A percentile compares a stretch with the other conserved stretches of the same genome.
phyloP scores from a whole-genome alignment of 2,329 filamentous ascomycete species.

The Chrysoporthe deuterocubensis region DNA sequence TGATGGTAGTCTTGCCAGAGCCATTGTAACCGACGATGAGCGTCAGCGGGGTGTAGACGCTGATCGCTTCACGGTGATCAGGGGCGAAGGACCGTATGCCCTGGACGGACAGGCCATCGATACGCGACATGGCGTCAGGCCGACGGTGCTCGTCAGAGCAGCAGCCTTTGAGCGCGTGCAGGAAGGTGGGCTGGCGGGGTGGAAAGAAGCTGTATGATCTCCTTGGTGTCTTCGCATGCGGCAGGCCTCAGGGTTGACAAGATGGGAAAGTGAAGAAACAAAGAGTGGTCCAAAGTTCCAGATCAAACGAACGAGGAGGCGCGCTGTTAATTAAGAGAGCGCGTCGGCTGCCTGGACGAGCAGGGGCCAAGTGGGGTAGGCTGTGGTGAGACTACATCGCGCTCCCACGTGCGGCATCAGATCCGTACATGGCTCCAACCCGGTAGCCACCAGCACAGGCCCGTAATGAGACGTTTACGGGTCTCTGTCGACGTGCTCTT shows the following conservation, averaged over 20 bases:
- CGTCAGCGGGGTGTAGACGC: constrained; percentile 86
- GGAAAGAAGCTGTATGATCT: not conserved
- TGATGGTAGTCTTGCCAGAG: constrained; percentile 98
- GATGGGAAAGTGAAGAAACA: not conserved
- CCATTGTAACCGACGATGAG: constrained; percentile 97
- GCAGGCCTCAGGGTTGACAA: not conserved
- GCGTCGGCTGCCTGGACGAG: constrained; percentile 14
- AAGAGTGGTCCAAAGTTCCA: not conserved
- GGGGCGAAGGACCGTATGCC: constrained; percentile 87
- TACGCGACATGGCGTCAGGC: constrained; percentile 66
- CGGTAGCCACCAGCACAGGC: not conserved
- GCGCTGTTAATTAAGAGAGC: constrained; percentile 14
- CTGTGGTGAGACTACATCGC: constrained; percentile 1
- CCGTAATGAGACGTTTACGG: too few relatives aligned
- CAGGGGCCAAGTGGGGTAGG: not conserved
- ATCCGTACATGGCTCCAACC: not conserved
- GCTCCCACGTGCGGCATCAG: constrained; percentile 13
- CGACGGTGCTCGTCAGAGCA: constrained; percentile 22
- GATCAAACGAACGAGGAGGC: not conserved
- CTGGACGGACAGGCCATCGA: constrained; percentile 86
- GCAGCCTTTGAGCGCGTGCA: not conserved
- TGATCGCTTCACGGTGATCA: constrained; percentile 72
- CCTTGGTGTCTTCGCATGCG: not conserved
- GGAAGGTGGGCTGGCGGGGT: not conserved
- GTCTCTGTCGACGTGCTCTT: too few relatives aligned